Evolutionary conservation across 1,284 basidiomycete species (phyloP).

Genomic region (Phylloboletellus chloephorus): DNA sequence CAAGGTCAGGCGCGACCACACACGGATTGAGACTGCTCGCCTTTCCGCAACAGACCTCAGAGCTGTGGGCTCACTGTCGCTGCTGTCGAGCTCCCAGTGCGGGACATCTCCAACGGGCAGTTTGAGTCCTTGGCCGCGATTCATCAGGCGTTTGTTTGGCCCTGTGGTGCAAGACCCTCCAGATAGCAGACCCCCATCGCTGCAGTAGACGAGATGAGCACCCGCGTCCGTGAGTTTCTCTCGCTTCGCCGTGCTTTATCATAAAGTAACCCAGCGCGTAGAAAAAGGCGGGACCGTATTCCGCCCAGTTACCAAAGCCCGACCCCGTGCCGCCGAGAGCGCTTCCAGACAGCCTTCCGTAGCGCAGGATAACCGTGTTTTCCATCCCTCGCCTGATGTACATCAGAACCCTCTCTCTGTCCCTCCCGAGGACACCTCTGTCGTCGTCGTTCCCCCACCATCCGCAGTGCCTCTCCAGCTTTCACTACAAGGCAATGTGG

Average conservation of each 20-base stretch:
- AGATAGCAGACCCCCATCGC: neutral
- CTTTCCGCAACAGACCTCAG: conserved; percentile 52
- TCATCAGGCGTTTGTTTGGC: conserved; percentile 28
- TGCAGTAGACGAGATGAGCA: conserved; percentile 48
- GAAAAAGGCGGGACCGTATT: conserved; percentile 71
- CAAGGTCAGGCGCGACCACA: conserved; percentile 13
- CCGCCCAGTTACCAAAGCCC: conserved; percentile 55
- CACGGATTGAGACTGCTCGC: conserved; percentile 31
- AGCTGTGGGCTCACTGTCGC: conserved; percentile 32
- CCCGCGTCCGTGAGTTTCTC: conserved; percentile 64
- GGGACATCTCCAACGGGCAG: conserved; percentile 51
- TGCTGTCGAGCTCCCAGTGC: conserved; percentile 51
- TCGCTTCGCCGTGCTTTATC: neutral
- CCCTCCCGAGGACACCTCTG: neutral
- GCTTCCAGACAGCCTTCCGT: conserved; percentile 35
- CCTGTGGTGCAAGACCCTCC: conserved; percentile 20
- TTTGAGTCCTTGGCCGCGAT: conserved; percentile 32
- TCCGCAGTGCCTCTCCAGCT: conserved; percentile 15
- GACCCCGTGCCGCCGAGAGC: conserved; percentile 31
- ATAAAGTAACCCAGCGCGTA: conserved; percentile 26
- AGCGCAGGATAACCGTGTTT: conserved; percentile 26
- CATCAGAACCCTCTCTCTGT: conserved; percentile 1
- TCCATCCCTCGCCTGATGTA: conserved; percentile 12
- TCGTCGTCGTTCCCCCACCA: conserved; percentile 20
- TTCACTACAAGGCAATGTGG: conserved; percentile 4